phyloP scores from a whole-genome alignment of 345 rosid genomes.

The Euclidium syriacum region DNA sequence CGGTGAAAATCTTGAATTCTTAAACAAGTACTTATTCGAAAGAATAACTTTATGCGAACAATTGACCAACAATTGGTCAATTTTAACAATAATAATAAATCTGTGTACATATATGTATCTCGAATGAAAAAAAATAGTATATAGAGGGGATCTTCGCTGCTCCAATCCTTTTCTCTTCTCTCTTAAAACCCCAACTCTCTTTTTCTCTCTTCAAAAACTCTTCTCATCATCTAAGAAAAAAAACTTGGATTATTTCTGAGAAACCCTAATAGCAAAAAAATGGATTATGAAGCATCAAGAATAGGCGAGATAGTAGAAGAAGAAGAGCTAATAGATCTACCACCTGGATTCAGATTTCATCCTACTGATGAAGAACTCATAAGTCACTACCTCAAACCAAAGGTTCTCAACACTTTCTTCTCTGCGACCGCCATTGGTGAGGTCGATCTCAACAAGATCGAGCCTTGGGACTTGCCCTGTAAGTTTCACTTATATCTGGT shows the following conservation, averaged over 20 bases:
- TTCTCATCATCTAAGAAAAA: not conserved
- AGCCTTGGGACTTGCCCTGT: conserved; percentile 95
- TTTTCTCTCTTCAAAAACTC: conserved; percentile 5
- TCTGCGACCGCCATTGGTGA: conserved; percentile 68
- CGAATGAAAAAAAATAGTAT: not conserved
- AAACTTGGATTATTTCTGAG: not conserved
- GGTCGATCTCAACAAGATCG: conserved; percentile 88
- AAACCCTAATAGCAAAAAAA: conserved; percentile 1
- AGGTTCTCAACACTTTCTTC: conserved; percentile 56
- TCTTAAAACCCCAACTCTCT: not conserved
- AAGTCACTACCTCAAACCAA: conserved; percentile 56
- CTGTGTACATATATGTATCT: not conserved
- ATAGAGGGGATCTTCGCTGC: conserved; percentile 17
- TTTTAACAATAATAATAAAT: not conserved
- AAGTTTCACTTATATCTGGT: conserved; percentile 11
- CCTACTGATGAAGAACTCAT: conserved; percentile 94
- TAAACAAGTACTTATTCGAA: conserved; percentile 2
- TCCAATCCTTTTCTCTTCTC: conserved; percentile 15
- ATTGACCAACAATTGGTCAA: conserved; percentile 33
- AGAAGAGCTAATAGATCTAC: conserved; percentile 58
- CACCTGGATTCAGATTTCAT: conserved; percentile 92
- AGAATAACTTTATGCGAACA: conserved; percentile 1
- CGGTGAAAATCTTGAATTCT: conserved; percentile 23
- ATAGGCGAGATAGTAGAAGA: conserved; percentile 24
- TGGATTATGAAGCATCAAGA: conserved; percentile 19